Evolutionary conservation across 176 grass and related monocot genomes (phyloP), one percentile per base, ranked within the genome.

Genomic region (Oryza meridionalis): DNA sequence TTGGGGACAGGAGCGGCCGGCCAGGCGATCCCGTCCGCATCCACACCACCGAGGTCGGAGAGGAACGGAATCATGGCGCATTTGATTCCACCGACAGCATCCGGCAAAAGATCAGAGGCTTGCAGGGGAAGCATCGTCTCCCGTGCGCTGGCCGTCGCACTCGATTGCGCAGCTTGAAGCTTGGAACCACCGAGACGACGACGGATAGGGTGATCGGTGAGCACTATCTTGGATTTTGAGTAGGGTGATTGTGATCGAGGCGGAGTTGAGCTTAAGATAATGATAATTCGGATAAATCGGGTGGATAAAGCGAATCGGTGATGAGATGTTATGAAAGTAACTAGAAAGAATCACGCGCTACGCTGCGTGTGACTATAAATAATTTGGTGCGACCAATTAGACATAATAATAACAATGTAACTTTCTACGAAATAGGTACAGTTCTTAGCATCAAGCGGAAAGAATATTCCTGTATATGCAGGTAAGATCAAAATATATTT

Each of bases 81-180:
- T 14, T 40, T 40, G 38, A 40, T 40, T 12, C 16, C 13, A 5
- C 27, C 76, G 27, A 24, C 42, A 16, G 4, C 6, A 75, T 84
- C 61, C 81, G 4, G 4, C 24, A 8, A 63, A 61, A 55, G 70
- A 31, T 49, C 40, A 46, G 25, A 71, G 47, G 24, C 29, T 61
- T 40, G 65, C 15, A 59, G 24, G 29, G 11, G 37, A 40, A 71
- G 83, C 42, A 29, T 65, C 59, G 11, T 47, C 17, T 26, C 10
- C 29, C 17, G 7, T 63, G 65, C 22, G 78, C 37, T 80, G 44
- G 43, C 76, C 69, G 69, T 67, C 69, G 44, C 77, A 22, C 43
- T 73, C 32, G n/a, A 66, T 62, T 9, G 29, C 55, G 68, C 26
- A 15, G 35, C 53, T 58, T 58, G 17, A 58, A n/a, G 14, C 3